Percentiles rank a stretch among this genome's conserved stretches.
These are phyloP conservation scores for Pichia sporocuriosa DNA, from an alignment of 805 yeast species.

Conservation along the genomic window DNA sequence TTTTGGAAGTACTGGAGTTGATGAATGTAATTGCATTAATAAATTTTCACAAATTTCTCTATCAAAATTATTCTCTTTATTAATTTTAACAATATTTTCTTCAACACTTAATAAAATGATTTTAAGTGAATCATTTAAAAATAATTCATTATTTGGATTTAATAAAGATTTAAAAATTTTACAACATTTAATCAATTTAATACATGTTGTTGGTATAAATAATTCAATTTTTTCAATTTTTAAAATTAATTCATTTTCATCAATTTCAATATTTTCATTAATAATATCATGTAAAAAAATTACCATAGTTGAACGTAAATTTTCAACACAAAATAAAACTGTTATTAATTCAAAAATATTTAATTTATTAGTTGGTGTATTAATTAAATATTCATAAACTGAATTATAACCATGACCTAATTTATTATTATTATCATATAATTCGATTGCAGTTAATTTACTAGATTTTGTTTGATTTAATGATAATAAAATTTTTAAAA, in stretches of 20 bases:
- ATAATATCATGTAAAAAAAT: slow-evolving; percentile 6
- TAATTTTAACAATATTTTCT: slow-evolving; percentile 18
- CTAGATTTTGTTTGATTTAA: slow-evolving; percentile 8
- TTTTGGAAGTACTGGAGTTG: slow-evolving; percentile 5
- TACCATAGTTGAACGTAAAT: slow-evolving; percentile 13
- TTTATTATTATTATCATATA: slow-evolving; percentile 7
- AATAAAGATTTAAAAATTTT: slow-evolving; percentile 25
- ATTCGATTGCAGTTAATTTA: slow-evolving; percentile 2
- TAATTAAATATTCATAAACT: slow-evolving; percentile 22
- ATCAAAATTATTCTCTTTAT: slow-evolving; percentile 1
- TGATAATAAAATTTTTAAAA: slow-evolving; percentile 18
- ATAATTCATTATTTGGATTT: slow-evolving; percentile 18
- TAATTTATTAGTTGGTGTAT: slow-evolving; percentile 19
- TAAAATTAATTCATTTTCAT: neutral
- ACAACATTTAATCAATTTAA: slow-evolving; percentile 23
- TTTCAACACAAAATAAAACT: slow-evolving; percentile 21
- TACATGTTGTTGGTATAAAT: slow-evolving; percentile 23
- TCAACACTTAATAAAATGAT: slow-evolving; percentile 20
- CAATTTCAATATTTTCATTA: slow-evolving; percentile 1
- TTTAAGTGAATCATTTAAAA: slow-evolving; percentile 21
- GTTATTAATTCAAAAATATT: slow-evolving; percentile 22
- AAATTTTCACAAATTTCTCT: slow-evolving; percentile 2
- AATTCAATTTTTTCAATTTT: slow-evolving; percentile 8
- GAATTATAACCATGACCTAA: slow-evolving; percentile 15
- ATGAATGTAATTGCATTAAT: slow-evolving; percentile 1